Base-by-base conservation (phyloP, 2,329 filamentous ascomycete genomes). In the Rachicladosporium sp. region DNA sequence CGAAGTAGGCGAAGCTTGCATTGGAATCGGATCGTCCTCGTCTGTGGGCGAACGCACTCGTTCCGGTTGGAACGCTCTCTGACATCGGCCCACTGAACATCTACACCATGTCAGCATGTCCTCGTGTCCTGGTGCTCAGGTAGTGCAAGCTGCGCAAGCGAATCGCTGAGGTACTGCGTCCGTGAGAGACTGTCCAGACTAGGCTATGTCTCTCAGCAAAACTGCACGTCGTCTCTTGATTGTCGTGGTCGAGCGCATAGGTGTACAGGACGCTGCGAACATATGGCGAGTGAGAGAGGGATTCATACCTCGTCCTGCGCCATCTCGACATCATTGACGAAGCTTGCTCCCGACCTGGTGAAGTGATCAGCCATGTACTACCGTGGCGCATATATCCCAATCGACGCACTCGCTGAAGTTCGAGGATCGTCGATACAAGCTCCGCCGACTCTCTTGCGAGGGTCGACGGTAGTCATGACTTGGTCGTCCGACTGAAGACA, bases 301-400 rank as follows among this genome's bases (percentile, higher is more conserved):
- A 19, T 19, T 27, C 23, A 27, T 19, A 40, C 38, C 40, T 96
- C 89, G 59, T 94, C 85, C 37, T 93, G 86, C 12, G 91, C 89
- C 91, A 98, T 96, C 60, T 95, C 89, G n/a, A 96, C 88, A 61
- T 94, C 86, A 50, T 86, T 86, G 51, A 94, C 80, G 50, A 95
- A 80, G 62, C 85, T 93, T 29, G 79, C 62, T 37, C 31, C 27
- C n/a, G n/a, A 34, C 23, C 23, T 27, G 23, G 5, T 27, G 23
- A 9, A 9, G 19, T 10, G 11, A 15, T 36, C 35, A 33, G 39
- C 30, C 15, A 47, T 4, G 8, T 29, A 32, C 27, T 12, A 38
- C 60, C 35, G 59, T 53, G 32, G 27, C 33, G n/a, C 10, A n/a
- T 11, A 32, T 21, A 11, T 15, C 11, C 9, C 11, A 40, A 50